These are phyloP conservation scores for Astrothelium macrocarpum DNA, from an alignment of 495 filamentous ascomycete species.

Conservation along the genomic window DNA sequence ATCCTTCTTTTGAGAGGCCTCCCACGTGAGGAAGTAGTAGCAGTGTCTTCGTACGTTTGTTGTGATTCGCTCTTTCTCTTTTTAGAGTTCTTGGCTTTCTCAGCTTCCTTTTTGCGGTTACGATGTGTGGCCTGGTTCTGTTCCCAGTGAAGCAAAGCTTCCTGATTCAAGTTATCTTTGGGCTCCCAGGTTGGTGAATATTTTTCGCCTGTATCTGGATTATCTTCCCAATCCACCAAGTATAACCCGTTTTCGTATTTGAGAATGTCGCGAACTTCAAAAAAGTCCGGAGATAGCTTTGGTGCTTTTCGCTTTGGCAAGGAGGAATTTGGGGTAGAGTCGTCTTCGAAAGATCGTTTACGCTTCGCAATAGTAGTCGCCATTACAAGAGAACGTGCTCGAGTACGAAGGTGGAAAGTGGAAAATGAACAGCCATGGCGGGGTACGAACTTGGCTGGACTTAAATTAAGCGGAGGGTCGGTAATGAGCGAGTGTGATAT, in stretches of 20 bases:
- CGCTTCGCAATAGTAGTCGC: conserved; percentile 11
- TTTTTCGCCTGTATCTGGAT: conserved; percentile 15
- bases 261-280: conserved; percentile 14
- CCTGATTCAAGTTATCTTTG: conserved; percentile 15
- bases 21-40: not conserved
- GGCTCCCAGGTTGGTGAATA: conserved; percentile 24
- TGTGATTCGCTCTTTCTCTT: conserved; percentile 2
- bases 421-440: conserved; percentile 1
- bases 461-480: not conserved
- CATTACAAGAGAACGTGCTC: not conserved
- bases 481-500: not conserved
- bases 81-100: not conserved
- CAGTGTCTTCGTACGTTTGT: not conserved
- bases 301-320: not conserved
- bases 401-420: not conserved
- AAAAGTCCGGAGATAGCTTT: not conserved
- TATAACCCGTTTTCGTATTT: conserved; percentile 16
- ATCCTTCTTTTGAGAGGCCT: conserved; percentile 10
- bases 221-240: conserved; percentile 22
- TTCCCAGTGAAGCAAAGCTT: conserved; percentile 17
- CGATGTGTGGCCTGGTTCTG: not conserved
- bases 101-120: not conserved
- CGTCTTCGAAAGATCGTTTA: conserved; percentile 9
- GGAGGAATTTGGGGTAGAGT: not conserved
- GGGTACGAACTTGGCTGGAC: not conserved